Base-by-base conservation (phyloP, 108 stramenopile species). In the Skeletonema menzelii region DNA sequence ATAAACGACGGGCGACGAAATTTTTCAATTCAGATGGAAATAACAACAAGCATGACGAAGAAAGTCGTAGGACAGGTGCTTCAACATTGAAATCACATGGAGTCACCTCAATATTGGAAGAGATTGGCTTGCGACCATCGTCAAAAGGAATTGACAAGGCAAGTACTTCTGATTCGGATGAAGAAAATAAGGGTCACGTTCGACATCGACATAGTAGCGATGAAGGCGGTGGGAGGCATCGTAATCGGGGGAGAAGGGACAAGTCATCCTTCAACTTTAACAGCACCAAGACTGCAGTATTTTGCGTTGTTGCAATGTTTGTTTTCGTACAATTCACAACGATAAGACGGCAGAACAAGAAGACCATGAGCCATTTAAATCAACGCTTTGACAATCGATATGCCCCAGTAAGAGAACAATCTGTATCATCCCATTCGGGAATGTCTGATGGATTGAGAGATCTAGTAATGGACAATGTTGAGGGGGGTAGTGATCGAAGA, bases 61-160 rank as follows among this genome's bases (percentile, higher is more conserved):
- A 53, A 37, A 31, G 46, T 55, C 27, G 59, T n/a, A 61, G 15
- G 28, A 28, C 44, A 15, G 72, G 46, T 26, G 31, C 55, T 12
- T 60, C 65, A 7, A 58, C 75, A 5, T 57, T 67, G 24, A 62
- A 30, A 27, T 61, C 62, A 3, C 28, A 46, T 0, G 68, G 63
- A 20, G 46, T 77, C 46, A 59, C 35, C 8, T 61, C 76, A 26
- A 69, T 77, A 26, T 46, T 77, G 37, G 69, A 77, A 22, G 76
- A 77, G 30, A 77, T 77, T 26, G 75, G 75, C 4, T 14, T 70
- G 26, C 19, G 59, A 34, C 34, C 69, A 15, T 42, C 40, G 58
- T 55, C 24, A 26, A 32, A 56, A 56, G 49, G 15, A 22, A 8
- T 53, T 53, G 20, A 53, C 22, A 58, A 69, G 30, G 32, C 55